Evolutionary conservation across 345 rosid species (phyloP).

Genomic region (Punica granatum): DNA sequence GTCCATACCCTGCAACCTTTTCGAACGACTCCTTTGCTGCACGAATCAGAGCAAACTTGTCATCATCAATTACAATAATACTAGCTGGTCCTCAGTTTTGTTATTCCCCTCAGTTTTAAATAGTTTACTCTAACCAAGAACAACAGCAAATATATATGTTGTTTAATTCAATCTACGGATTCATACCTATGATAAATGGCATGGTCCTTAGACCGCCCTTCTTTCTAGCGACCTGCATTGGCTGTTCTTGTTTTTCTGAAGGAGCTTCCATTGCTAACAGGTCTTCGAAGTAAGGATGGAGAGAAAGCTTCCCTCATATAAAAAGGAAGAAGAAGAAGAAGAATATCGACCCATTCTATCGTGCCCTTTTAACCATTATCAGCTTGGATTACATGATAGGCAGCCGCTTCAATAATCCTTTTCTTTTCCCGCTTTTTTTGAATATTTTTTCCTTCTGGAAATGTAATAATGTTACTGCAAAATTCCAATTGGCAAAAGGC

Average conservation of each 20-base stretch:
- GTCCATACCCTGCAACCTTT: constrained; percentile 40
- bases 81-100: too few species aligned
- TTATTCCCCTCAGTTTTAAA: too few species aligned
- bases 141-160: too few species aligned
- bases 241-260: constrained; percentile 2
- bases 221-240: constrained; percentile 6
- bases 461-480: too few species aligned
- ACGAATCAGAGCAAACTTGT: neutral
- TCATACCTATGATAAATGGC: constrained; percentile 43
- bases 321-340: neutral
- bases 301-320: neutral
- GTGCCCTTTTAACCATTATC: neutral
- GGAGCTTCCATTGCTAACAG: neutral
- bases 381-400: neutral
- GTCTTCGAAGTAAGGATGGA: neutral
- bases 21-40: constrained; percentile 54
- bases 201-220: constrained; percentile 46
- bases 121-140: too few species aligned
- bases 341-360: neutral
- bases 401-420: neutral
- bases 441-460: too few species aligned
- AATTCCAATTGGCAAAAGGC: too few species aligned
- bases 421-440: too few species aligned
- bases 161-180: neutral
- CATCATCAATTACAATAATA: neutral